phyloP scores from a whole-genome alignment of 1,284 basidiomycete genomes.

The Apiotrichum sp. region DNA sequence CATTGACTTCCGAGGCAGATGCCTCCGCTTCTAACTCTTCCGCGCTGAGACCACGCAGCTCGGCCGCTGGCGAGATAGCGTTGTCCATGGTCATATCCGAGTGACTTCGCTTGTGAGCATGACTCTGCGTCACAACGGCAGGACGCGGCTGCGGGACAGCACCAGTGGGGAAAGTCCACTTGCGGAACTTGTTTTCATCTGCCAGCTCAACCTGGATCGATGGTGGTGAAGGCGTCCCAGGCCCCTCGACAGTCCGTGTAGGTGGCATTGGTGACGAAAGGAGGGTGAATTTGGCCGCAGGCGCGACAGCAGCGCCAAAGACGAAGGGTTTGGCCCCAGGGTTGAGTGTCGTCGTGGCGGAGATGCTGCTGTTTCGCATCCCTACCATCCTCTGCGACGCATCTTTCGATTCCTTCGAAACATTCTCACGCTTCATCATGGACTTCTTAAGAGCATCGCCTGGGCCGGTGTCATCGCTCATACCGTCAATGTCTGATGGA shows the following conservation, averaged over 20 bases:
- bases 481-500: slow-evolving; percentile 5
- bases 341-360: slow-evolving; percentile 1
- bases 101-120: slow-evolving; percentile 2
- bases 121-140: neutral
- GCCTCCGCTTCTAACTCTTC: slow-evolving; percentile 1
- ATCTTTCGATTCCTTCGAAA: too few species aligned
- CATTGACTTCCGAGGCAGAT: neutral
- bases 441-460: neutral
- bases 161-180: slow-evolving; percentile 12
- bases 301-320: neutral
- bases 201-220: slow-evolving; percentile 2
- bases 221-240: neutral
- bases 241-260: neutral
- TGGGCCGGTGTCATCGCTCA: neutral
- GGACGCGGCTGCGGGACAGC: neutral
- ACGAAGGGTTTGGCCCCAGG: slow-evolving; percentile 8
- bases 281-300: neutral
- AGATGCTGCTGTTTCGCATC: too few species aligned
- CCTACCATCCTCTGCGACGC: too few species aligned
- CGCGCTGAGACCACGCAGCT: neutral
- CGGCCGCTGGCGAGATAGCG: neutral
- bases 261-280: neutral
- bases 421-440: neutral
- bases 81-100: neutral
- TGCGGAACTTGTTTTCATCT: slow-evolving; percentile 10